phyloP scores from a whole-genome alignment of 768 basidiomycete genomes.

The Lentinula sp. region DNA sequence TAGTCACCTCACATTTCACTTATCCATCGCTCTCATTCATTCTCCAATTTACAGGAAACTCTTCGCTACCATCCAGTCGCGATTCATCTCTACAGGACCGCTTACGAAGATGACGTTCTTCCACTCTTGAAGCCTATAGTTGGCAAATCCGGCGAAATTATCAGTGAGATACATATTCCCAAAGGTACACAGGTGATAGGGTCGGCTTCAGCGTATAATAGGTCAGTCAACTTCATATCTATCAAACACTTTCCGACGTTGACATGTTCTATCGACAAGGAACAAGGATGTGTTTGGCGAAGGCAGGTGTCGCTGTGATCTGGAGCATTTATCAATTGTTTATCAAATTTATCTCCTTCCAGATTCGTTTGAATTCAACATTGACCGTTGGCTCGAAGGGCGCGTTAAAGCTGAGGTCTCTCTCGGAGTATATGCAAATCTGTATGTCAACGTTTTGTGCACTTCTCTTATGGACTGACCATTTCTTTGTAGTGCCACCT shows the following conservation, averaged over 20 bases:
- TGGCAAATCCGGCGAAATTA: conserved; percentile 23
- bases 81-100: conserved; percentile 28
- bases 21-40: not conserved
- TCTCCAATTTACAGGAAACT: conserved; percentile 29
- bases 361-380: conserved; percentile 32
- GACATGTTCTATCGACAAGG: conserved; percentile 6
- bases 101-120: conserved; percentile 37
- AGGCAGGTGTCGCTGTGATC: conserved; percentile 5
- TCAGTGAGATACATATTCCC: conserved; percentile 26
- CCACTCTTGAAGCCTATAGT: conserved; percentile 33
- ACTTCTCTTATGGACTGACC: not conserved
- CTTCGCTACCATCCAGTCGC: conserved; percentile 37
- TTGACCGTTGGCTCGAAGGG: conserved; percentile 31
- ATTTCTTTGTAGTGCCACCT: conserved; percentile 15
- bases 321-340: not conserved
- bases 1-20: conserved; percentile 8
- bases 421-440: conserved; percentile 26
- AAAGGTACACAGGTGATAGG: conserved; percentile 28
- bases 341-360: not conserved
- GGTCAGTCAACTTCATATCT: conserved; percentile 21
- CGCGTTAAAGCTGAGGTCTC: conserved; percentile 18
- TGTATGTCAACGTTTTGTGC: conserved; percentile 17
- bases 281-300: conserved; percentile 33
- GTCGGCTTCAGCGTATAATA: conserved; percentile 31
- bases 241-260: conserved; percentile 8